These are phyloP conservation scores for Exsudoporus floridanus DNA, from an alignment of 1,284 basidiomycete species.

Conservation along the genomic window DNA sequence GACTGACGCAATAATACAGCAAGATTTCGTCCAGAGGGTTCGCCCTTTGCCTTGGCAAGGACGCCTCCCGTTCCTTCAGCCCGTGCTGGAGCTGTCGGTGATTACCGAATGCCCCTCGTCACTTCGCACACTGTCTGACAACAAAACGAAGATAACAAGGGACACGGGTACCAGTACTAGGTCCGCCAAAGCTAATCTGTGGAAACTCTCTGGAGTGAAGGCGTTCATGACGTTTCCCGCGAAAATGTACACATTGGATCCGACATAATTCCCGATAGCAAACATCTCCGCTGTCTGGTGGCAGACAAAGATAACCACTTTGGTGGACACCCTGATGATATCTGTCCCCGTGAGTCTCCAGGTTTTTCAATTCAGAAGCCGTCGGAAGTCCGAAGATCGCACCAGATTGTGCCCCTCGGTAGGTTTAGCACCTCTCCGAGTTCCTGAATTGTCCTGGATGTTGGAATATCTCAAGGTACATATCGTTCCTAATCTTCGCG, in stretches of 20 bases:
- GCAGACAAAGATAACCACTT: slow-evolving; percentile 8
- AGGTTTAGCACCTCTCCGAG: not conserved
- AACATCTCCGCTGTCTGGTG: slow-evolving; percentile 1
- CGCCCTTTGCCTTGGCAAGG: not conserved
- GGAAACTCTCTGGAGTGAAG: not conserved
- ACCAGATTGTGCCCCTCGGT: not conserved
- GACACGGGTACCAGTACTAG: not conserved
- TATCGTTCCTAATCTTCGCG: slow-evolving; percentile 27
- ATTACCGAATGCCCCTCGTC: not conserved
- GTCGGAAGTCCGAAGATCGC: slow-evolving; percentile 4
- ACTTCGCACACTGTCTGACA: not conserved
- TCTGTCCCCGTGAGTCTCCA: slow-evolving; percentile 11
- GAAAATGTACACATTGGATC: slow-evolving; percentile 10
- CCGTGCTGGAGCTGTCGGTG: not conserved
- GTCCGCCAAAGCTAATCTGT: not conserved
- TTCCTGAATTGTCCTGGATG: not conserved
- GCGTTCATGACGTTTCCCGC: slow-evolving; percentile 4
- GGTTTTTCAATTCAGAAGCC: slow-evolving; percentile 6
- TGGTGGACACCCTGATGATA: slow-evolving; percentile 9
- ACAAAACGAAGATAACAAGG: not conserved
- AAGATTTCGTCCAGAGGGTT: not conserved
- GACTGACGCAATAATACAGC: not conserved
- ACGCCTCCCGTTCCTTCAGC: not conserved
- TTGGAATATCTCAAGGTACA: slow-evolving; percentile 4
- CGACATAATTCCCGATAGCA: not conserved